Evolutionary conservation across 106 monocot species (phyloP).

Genomic region (Gastrodia elata): DNA sequence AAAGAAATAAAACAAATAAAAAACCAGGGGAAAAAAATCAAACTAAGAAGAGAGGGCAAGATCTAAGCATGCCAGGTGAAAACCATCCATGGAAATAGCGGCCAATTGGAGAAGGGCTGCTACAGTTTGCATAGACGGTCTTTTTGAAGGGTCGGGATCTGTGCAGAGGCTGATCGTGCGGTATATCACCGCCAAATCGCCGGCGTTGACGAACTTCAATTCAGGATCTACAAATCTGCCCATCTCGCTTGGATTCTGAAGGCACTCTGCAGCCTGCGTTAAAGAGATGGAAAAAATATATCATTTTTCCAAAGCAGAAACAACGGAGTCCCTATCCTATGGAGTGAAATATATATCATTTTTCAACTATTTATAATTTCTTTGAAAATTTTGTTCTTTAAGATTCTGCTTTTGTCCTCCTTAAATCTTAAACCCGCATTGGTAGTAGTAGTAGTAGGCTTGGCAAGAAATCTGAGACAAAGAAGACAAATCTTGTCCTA

Average conservation of each 20-base stretch:
- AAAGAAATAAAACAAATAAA: background rate
- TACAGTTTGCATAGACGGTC: constrained; percentile 83
- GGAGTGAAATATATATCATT: too few relatives aligned
- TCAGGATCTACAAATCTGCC: constrained; percentile 60
- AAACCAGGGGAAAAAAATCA: background rate
- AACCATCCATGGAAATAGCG: constrained; percentile 61
- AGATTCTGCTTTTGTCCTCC: too few relatives aligned
- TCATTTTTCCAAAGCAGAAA: too few relatives aligned
- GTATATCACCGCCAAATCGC: constrained; percentile 58
- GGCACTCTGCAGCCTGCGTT: constrained; percentile 53
- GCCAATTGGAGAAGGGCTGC: constrained; percentile 59
- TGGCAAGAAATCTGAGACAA: too few relatives aligned
- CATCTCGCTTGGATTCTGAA: constrained; percentile 62
- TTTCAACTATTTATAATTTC: too few relatives aligned
- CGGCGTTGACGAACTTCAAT: constrained; percentile 47
- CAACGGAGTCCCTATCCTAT: too few relatives aligned
- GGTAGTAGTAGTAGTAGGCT: too few relatives aligned
- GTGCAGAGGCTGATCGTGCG: constrained; percentile 58
- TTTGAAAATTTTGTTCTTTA: too few relatives aligned
- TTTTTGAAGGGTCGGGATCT: constrained; percentile 65
- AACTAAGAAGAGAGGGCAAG: constrained; percentile 26
- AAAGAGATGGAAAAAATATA: background rate
- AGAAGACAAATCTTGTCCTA: too few relatives aligned
- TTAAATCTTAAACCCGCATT: too few relatives aligned
- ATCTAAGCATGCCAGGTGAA: constrained; percentile 55